These are phyloP conservation scores for Laguncularia racemosa DNA, from an alignment of 345 rosid genomes.

Conservation along the genomic window DNA sequence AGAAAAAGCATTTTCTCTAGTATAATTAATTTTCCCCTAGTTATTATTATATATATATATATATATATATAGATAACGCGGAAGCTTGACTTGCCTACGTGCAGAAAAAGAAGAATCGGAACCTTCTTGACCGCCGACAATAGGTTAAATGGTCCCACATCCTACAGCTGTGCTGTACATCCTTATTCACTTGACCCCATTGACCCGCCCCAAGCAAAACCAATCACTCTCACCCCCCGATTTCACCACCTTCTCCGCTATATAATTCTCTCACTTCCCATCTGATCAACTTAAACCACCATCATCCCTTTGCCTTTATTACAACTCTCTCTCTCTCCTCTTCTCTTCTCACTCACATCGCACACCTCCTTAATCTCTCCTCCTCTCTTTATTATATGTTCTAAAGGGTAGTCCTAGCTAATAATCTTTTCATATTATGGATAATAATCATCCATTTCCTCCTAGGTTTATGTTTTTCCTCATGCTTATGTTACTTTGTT, in stretches of 20 bases:
- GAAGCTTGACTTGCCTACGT: too few species aligned
- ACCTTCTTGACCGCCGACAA: slow-evolving; percentile 12
- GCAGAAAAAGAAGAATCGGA: neutral
- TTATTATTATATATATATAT: too few species aligned
- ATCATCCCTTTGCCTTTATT: neutral
- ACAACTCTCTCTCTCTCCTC: neutral
- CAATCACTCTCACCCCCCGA: neutral
- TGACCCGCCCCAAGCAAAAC: too few species aligned
- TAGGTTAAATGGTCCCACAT: neutral
- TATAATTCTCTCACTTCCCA: neutral
- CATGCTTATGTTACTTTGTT: neutral
- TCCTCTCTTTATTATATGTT: neutral
- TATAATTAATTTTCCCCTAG: too few species aligned
- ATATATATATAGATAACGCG: too few species aligned
- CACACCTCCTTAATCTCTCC: neutral
- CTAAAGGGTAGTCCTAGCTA: neutral
- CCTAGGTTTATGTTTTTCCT: neutral
- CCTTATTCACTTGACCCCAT: too few species aligned
- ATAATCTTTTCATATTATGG: neutral
- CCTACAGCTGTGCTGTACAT: too few species aligned
- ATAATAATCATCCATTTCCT: neutral
- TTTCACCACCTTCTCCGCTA: neutral
- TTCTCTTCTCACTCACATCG: neutral
- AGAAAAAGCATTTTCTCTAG: too few species aligned
- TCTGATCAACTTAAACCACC: neutral